phyloP scores from a whole-genome alignment of 78 protist species.

The Speleostelium caveatum region DNA sequence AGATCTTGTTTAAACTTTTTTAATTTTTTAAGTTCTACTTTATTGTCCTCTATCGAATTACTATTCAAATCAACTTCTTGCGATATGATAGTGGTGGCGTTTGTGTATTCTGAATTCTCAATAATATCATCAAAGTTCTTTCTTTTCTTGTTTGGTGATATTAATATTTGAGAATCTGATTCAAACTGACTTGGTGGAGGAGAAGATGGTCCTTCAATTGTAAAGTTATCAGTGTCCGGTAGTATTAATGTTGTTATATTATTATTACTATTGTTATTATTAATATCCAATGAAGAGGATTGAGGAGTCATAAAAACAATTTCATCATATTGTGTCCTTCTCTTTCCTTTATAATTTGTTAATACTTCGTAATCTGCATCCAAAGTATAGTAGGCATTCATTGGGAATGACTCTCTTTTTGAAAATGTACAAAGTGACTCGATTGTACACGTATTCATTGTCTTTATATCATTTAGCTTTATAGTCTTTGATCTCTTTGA shows the following conservation, averaged over 20 bases:
- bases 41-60: no score
- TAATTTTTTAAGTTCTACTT: no score
- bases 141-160: neutral
- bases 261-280: neutral
- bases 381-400: conserved; percentile 36
- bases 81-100: no score
- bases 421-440: neutral
- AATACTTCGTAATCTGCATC: neutral
- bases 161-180: no score
- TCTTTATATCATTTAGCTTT: conserved; percentile 11
- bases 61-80: no score
- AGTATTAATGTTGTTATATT: no score
- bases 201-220: no score
- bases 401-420: neutral
- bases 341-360: conserved; percentile 1
- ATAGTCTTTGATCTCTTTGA: neutral
- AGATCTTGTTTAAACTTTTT: no score
- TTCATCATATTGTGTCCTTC: conserved; percentile 17
- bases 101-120: no score
- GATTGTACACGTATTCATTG: conserved; percentile 11
- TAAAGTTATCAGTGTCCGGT: no score
- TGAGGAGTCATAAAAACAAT: neutral
- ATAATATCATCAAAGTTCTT: neutral
- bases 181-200: no score
- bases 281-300: neutral